Evolutionary conservation across 345 rosid species (phyloP), one percentile per base, ranked within the genome.

Genomic region (Pistacia atlantica): DNA sequence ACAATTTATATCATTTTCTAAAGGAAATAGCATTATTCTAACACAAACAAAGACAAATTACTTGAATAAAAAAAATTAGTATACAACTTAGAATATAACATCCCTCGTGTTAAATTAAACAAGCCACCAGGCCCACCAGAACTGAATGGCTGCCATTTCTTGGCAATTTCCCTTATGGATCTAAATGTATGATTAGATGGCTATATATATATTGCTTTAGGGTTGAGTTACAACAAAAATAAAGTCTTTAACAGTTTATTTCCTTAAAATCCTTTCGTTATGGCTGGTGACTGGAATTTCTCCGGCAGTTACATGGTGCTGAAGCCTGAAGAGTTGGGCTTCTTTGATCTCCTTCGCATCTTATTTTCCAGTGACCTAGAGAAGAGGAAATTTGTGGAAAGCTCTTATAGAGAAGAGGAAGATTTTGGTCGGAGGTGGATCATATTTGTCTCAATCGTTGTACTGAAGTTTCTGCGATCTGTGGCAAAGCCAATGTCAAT

Each of bases 391-490:
- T 87, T 84, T 49, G 83, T 90, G 4, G 87, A 90, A 8, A 80
- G 86, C 72, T 80, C 90, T 5, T 74, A 72, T 22, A 66, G 2
- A 25, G 75, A 54, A 16, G 84, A 86, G 57, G 86, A 79, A 69
- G 80, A 74, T 60, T 86, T 93, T 48, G 31, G 78, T 61, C 83
- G 82, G 2, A 83, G 96, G 61, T 84, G 89, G 90, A 67, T 90
- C 78, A 83, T 92, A 45, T 87, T 92, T 45, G 55, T 89, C 77
- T 90, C 97, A 67, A 61, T 80, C 11, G 71, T 81, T 20, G 69
- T 69, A 38, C 94, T 88, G 75, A 86, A 88, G 72, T 12, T 86
- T 71, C 78, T 92, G 55, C 77, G 6, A 11, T 51, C 77, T 4
- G 22, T 82, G 49, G 80, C 93, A 5, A 83, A 73, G 64, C 89